Evolutionary conservation across 139 green algal species (phyloP).

Genomic region (Micractinium sp.): DNA sequence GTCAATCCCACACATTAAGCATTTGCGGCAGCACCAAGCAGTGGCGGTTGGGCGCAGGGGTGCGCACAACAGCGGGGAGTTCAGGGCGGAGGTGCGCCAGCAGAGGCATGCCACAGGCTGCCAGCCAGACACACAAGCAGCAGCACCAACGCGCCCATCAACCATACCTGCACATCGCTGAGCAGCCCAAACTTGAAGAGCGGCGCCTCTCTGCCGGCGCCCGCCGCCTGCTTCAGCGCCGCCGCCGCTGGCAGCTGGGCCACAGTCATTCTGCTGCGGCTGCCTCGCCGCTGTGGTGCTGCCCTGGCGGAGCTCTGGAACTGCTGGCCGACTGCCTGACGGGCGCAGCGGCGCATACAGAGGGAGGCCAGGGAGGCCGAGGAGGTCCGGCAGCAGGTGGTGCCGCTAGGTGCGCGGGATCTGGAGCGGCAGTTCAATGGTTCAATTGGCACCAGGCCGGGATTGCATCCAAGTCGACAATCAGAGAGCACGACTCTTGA

Average conservation of each 20-base stretch:
- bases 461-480: too few species aligned
- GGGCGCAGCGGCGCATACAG: neutral
- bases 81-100: neutral
- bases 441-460: too few species aligned
- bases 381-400: neutral
- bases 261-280: neutral
- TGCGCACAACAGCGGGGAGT: neutral
- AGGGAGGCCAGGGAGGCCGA: neutral
- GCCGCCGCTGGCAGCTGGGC: neutral
- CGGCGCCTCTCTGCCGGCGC: neutral
- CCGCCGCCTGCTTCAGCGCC: neutral
- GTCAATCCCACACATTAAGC: neutral
- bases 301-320: too few species aligned
- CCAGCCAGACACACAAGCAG: neutral
- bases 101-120: too few species aligned
- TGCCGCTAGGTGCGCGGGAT: too few species aligned
- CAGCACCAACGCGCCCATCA: neutral
- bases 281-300: neutral
- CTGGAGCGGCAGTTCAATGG: too few species aligned
- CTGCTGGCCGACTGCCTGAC: neutral
- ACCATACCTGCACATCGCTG: constrained; percentile 62
- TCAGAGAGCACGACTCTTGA: neutral
- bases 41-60: neutral
- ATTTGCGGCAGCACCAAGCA: neutral
- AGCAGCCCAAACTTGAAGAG: constrained; percentile 56